Percentiles rank a stretch among this genome's conserved stretches.
These are phyloP conservation scores for Chlamydomonas incerta DNA, from an alignment of 139 green algal genomes.

Conservation along the genomic window DNA sequence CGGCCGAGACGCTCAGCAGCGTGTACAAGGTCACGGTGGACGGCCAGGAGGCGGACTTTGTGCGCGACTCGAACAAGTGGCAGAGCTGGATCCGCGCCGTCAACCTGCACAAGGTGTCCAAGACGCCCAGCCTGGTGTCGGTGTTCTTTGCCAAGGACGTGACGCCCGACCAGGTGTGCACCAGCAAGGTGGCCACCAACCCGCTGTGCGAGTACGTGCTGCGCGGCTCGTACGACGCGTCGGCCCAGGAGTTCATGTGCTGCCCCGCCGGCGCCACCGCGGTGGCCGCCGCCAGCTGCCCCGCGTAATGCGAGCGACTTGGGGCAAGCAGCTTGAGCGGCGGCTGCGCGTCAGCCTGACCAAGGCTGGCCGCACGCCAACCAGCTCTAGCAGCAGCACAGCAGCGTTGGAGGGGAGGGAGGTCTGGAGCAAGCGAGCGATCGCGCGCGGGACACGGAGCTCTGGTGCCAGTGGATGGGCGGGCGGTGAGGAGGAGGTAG, in stretches of 20 bases:
- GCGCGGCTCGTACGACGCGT: constrained; percentile 23
- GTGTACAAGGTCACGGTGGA: constrained; percentile 29
- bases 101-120: constrained; percentile 36
- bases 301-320: background rate
- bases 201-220: constrained; percentile 45
- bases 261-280: constrained; percentile 18
- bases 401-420: no score
- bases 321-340: no score
- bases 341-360: no score
- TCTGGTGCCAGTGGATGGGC: no score
- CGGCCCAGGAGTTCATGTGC: constrained; percentile 24
- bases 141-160: constrained; percentile 3
- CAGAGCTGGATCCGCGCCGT: constrained; percentile 32
- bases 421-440: no score
- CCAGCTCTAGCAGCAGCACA: no score
- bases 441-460: no score
- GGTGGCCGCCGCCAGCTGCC: constrained; percentile 1
- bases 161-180: constrained; percentile 24
- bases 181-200: constrained; percentile 6
- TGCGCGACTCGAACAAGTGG: background rate
- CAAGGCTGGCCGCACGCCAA: no score
- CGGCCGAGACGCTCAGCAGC: background rate
- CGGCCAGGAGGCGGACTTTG: background rate
- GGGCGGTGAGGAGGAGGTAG: no score
- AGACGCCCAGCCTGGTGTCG: background rate